These are phyloP conservation scores for Capsella rubella DNA, from an alignment of 441 rosid species.

Conservation along the genomic window DNA sequence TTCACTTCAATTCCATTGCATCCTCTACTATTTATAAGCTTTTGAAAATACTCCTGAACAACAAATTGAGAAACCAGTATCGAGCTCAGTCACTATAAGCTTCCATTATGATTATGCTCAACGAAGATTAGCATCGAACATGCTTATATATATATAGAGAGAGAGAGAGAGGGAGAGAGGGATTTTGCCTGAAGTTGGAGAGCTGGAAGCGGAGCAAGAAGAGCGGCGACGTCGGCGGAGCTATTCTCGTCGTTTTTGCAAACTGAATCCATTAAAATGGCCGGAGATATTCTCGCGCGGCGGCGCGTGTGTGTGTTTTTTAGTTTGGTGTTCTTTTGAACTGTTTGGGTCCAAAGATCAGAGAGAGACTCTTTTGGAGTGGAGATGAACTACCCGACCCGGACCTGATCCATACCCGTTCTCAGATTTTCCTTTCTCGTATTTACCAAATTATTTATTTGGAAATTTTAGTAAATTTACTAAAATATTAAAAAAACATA, in stretches of 20 bases:
- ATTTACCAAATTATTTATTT: background rate
- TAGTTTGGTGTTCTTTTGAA: background rate
- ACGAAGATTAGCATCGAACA: background rate
- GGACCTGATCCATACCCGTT: background rate
- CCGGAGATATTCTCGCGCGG: background rate
- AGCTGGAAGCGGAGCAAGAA: slow-evolving; percentile 65
- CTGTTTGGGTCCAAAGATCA: background rate
- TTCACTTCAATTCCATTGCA: slow-evolving; percentile 62
- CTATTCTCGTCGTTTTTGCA: slow-evolving; percentile 55
- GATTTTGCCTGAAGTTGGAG: slow-evolving; percentile 62
- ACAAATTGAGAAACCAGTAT: background rate
- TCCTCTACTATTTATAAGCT: slow-evolving; percentile 56
- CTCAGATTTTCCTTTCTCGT: background rate
- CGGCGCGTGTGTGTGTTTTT: slow-evolving; percentile 15
- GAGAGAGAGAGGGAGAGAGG: background rate
- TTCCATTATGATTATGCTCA: background rate
- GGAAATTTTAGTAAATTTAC: background rate
- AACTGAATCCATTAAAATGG: slow-evolving; percentile 49
- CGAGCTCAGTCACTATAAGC: background rate
- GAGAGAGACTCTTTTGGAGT: background rate
- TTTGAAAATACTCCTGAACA: slow-evolving; percentile 74
- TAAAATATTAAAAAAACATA: too few species aligned
- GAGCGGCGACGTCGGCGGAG: slow-evolving; percentile 61
- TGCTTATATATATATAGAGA: background rate
- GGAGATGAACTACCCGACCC: background rate